phyloP scores from a whole-genome alignment of 805 yeast species.

The Metschnikowia rubicola region DNA sequence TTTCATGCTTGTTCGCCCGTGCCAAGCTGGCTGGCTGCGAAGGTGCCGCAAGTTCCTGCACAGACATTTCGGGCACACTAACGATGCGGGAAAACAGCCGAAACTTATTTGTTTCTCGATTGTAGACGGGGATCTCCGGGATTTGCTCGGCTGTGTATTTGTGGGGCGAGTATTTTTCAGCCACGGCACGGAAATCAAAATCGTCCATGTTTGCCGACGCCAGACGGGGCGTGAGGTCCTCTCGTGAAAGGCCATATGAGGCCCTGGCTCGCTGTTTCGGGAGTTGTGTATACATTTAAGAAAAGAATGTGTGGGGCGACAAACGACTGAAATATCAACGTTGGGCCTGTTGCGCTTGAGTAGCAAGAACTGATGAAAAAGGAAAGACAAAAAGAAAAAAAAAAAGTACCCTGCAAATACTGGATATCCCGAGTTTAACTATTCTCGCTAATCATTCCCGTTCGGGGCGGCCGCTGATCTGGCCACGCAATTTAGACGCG shows the following conservation, averaged over 20 bases:
- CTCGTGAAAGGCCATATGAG: background rate
- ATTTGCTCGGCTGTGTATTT: slow-evolving; percentile 23
- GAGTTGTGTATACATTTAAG: background rate
- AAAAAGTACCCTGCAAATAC: too few relatives aligned
- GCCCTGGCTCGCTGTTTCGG: slow-evolving; percentile 9
- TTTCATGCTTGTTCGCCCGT: background rate
- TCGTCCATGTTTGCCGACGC: slow-evolving; percentile 4
- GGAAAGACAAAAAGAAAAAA: too few relatives aligned
- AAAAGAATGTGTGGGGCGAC: too few relatives aligned
- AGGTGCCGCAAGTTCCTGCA: background rate
- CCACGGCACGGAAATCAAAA: slow-evolving; percentile 28
- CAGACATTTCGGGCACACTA: slow-evolving; percentile 1
- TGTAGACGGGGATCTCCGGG: slow-evolving; percentile 27
- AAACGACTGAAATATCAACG: too few relatives aligned
- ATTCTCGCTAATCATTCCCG: too few relatives aligned
- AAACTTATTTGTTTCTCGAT: slow-evolving; percentile 21
- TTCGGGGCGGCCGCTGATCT: too few relatives aligned
- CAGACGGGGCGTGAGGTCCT: slow-evolving; percentile 3
- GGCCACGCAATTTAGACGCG: too few relatives aligned
- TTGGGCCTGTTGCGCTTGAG: too few relatives aligned
- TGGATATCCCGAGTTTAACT: too few relatives aligned
- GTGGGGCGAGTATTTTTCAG: slow-evolving; percentile 27
- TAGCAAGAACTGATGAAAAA: too few relatives aligned
- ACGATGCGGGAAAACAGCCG: slow-evolving; percentile 15
- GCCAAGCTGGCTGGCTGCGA: slow-evolving; percentile 2